These are phyloP conservation scores for Diddensiella santjacobensis DNA, from an alignment of 805 yeast species.

Conservation along the genomic window DNA sequence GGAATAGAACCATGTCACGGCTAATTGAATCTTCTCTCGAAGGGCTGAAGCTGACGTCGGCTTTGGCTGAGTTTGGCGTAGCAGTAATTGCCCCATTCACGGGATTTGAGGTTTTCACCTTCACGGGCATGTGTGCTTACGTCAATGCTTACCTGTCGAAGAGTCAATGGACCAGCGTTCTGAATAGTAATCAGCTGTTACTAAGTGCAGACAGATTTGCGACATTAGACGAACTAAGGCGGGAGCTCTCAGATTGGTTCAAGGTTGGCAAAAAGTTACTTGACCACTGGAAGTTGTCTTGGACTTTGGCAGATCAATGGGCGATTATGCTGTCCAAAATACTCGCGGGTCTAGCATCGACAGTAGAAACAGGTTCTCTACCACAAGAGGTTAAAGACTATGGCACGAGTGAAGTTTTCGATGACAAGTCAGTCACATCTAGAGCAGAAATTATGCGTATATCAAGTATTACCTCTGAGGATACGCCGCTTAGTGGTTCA, in stretches of 20 bases:
- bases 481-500: too few relatives aligned
- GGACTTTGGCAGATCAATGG: slow-evolving; percentile 3
- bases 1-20: slow-evolving; percentile 2
- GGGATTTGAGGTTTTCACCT: slow-evolving; percentile 15
- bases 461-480: not conserved
- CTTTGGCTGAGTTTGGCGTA: slow-evolving; percentile 3
- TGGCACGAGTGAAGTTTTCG: slow-evolving; percentile 2
- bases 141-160: slow-evolving; percentile 11
- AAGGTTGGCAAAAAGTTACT: slow-evolving; percentile 2
- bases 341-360: slow-evolving; percentile 2
- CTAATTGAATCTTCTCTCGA: slow-evolving; percentile 4
- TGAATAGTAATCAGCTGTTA: not conserved
- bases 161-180: not conserved
- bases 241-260: slow-evolving; percentile 1
- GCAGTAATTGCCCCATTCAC: slow-evolving; percentile 15
- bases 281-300: slow-evolving; percentile 6
- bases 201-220: not conserved
- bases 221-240: not conserved
- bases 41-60: slow-evolving; percentile 1
- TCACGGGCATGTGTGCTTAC: slow-evolving; percentile 16
- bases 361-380: slow-evolving; percentile 4
- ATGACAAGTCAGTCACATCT: not conserved
- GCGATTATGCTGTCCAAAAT: slow-evolving; percentile 1
- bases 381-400: slow-evolving; percentile 10
- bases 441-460: not conserved